These are phyloP conservation scores for Candida adriatica DNA, from an alignment of 805 yeast genomes.

Conservation along the genomic window DNA sequence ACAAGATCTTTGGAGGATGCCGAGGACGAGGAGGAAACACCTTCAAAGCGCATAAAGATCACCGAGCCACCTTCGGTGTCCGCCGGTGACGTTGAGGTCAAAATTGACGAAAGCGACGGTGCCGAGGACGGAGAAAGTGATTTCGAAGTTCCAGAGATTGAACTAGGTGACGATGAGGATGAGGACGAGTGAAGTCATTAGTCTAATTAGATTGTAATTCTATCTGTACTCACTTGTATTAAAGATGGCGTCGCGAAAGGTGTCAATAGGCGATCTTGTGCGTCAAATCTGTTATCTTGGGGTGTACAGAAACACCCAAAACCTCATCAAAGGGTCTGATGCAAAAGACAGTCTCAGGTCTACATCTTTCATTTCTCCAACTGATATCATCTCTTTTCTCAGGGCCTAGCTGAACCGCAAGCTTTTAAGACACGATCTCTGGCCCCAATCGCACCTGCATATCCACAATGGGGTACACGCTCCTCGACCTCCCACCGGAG, in stretches of 20 bases:
- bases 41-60: conserved; percentile 22
- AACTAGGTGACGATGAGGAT: conserved; percentile 36
- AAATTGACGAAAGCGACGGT: conserved; percentile 14
- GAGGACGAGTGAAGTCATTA: conserved; percentile 30
- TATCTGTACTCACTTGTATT: too few species aligned
- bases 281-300: too few species aligned
- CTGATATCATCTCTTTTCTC: too few species aligned
- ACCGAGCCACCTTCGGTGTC: conserved; percentile 2
- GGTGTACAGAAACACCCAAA: too few species aligned
- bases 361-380: too few species aligned
- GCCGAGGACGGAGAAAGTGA: conserved; percentile 38
- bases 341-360: too few species aligned
- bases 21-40: conserved; percentile 17
- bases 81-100: conserved; percentile 9
- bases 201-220: background rate
- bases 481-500: conserved; percentile 16
- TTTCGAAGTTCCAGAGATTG: conserved; percentile 44
- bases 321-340: too few species aligned
- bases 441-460: background rate
- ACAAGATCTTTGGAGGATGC: conserved; percentile 17
- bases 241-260: too few species aligned
- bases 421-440: too few species aligned
- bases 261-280: too few species aligned
- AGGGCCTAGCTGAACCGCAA: too few species aligned
- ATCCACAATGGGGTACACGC: conserved; percentile 1